Evolutionary conservation across 208 protist genomes (phyloP).

Genomic region (Blechomonas ayalai): DNA sequence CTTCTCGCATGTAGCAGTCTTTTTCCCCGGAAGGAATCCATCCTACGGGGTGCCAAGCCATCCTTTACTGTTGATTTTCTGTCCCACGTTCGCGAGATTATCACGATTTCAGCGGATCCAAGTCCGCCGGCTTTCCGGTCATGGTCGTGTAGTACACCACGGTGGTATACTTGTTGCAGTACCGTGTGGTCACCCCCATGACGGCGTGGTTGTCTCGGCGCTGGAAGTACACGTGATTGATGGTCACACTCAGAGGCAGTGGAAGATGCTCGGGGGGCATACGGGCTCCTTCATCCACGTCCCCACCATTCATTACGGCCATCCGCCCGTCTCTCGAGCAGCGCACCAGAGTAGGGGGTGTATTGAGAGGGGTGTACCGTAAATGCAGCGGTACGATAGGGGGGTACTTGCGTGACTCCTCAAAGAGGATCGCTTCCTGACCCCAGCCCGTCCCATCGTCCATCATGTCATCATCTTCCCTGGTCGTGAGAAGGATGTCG

Average conservation of each 20-base stretch:
- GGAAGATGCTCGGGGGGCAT: slow-evolving; percentile 72
- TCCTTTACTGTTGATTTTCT: no score
- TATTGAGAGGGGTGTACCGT: slow-evolving; percentile 88
- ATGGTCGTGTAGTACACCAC: slow-evolving; percentile 71
- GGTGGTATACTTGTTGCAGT: slow-evolving; percentile 88
- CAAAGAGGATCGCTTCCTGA: slow-evolving; percentile 73
- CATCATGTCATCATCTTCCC: slow-evolving; percentile 79
- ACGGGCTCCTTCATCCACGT: background rate
- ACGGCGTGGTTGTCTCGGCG: slow-evolving; percentile 80
- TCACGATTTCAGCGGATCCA: no score
- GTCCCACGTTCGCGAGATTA: no score
- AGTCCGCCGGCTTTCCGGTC: no score
- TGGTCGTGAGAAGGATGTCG: slow-evolving; percentile 54
- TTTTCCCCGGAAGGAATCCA: no score
- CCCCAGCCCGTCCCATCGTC: slow-evolving; percentile 76
- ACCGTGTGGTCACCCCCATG: slow-evolving; percentile 81
- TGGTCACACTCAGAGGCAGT: slow-evolving; percentile 81
- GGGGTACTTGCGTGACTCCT: slow-evolving; percentile 83
- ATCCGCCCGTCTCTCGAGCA: slow-evolving; percentile 53
- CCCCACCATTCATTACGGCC: slow-evolving; percentile 20
- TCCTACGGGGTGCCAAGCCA: no score
- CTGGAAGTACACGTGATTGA: slow-evolving; percentile 92
- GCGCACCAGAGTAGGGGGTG: slow-evolving; percentile 82
- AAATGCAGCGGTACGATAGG: slow-evolving; percentile 86
- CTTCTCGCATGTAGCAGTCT: no score